A percentile compares a stretch with the other conserved stretches of the same genome.
These are phyloP conservation scores for Cichorium intybus DNA, from an alignment of 140 eudicot species.

Conservation along the genomic window DNA sequence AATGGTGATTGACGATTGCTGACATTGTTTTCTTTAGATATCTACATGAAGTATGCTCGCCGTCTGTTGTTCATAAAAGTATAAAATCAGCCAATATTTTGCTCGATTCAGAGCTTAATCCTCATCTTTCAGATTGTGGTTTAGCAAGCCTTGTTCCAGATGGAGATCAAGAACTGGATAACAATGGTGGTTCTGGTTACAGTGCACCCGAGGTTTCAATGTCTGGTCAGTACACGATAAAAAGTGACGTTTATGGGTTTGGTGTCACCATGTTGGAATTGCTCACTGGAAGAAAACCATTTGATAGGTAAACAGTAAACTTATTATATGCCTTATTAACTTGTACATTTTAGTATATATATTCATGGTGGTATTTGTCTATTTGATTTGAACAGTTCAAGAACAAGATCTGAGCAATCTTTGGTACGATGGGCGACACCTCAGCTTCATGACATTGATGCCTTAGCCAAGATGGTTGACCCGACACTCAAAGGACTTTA, in stretches of 20 bases:
- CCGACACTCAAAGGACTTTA: slow-evolving; percentile 89
- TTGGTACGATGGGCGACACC: slow-evolving; percentile 99
- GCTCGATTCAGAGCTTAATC: slow-evolving; percentile 87
- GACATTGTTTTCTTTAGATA: slow-evolving; percentile 42
- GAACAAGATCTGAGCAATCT: slow-evolving; percentile 84
- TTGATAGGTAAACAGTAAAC: slow-evolving; percentile 55
- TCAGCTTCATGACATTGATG: slow-evolving; percentile 97
- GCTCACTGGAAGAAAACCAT: slow-evolving; percentile 89
- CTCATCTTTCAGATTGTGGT: slow-evolving; percentile 96
- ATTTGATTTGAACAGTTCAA: slow-evolving; percentile 47
- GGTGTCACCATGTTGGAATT: slow-evolving; percentile 98
- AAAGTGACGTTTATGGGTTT: slow-evolving; percentile 93
- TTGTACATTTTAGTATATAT: background rate
- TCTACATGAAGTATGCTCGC: slow-evolving; percentile 97
- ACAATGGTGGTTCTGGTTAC: slow-evolving; percentile 56
- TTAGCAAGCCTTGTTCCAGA: slow-evolving; percentile 77
- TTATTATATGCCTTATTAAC: too few species aligned
- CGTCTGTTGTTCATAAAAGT: slow-evolving; percentile 83
- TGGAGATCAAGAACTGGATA: slow-evolving; percentile 77
- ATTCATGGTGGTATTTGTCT: background rate
- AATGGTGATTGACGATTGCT: too few species aligned
- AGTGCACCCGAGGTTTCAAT: slow-evolving; percentile 96
- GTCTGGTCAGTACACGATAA: slow-evolving; percentile 86
- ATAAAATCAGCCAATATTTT: slow-evolving; percentile 87
- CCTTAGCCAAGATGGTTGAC: slow-evolving; percentile 93